Evolutionary conservation across 805 yeast genomes (phyloP).

Genomic region (Myxozyma monticola): DNA sequence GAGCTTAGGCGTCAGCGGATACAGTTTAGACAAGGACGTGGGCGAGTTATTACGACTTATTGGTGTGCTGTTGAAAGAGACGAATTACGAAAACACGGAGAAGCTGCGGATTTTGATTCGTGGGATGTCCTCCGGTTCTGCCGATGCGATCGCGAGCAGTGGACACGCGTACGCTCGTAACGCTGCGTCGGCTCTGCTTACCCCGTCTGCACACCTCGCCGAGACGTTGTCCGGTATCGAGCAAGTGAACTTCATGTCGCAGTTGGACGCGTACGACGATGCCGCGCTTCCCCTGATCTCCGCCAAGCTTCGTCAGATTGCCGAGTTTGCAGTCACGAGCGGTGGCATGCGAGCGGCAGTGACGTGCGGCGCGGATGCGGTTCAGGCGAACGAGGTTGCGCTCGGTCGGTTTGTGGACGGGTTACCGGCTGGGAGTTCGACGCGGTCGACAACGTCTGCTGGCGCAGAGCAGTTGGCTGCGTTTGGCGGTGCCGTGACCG

Average conservation of each 20-base stretch:
- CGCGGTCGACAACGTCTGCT: constrained; percentile 15
- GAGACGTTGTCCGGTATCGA: constrained; percentile 73
- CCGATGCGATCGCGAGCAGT: constrained; percentile 76
- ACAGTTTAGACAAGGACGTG: constrained; percentile 66
- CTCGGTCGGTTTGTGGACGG: constrained; percentile 9
- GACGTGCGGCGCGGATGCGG: constrained; percentile 54
- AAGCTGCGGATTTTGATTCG: constrained; percentile 74
- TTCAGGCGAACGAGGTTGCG: constrained; percentile 15
- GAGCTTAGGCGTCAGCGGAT: constrained; percentile 61
- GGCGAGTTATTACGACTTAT: constrained; percentile 63
- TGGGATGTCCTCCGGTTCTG: constrained; percentile 70
- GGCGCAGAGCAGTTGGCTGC: constrained; percentile 23
- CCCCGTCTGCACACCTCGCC: constrained; percentile 57
- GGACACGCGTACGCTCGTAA: constrained; percentile 85
- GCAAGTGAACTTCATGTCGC: constrained; percentile 69
- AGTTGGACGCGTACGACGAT: constrained; percentile 56
- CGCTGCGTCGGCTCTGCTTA: constrained; percentile 62
- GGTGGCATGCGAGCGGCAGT: constrained; percentile 49
- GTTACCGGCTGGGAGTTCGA: constrained; percentile 13
- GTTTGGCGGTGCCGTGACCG: background rate
- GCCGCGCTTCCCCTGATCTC: constrained; percentile 54
- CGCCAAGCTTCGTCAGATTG: constrained; percentile 53
- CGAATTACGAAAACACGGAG: constrained; percentile 64
- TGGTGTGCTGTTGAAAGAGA: constrained; percentile 64
- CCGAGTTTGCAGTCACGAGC: constrained; percentile 26